Base-by-base conservation (phyloP, 331 rosid genomes). In the Stylosanthes scabra region DNA sequence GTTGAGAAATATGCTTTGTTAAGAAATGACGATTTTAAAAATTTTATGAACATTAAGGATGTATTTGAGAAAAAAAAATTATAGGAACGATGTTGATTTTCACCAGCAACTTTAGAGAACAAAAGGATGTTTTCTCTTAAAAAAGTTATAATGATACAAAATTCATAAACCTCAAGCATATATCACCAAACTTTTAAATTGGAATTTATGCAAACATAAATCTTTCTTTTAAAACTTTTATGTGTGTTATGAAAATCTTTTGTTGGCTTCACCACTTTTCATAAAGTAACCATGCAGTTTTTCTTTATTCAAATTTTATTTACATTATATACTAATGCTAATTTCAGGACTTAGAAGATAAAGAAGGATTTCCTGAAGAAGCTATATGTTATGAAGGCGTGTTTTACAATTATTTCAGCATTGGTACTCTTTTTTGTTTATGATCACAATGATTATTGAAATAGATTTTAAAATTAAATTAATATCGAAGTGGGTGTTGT, bases 331-430 rank as follows among this genome's bases (percentile, higher is more conserved):
- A 27, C 12, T 77, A n/a, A 9, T 58, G n/a, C 27, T 49, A 8
- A n/a, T 27, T 16, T 68, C 84, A 95, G 97, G 85, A 83, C 71
- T 71, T 92, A 83, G 93, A 88, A 79, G 62, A 84, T 25, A 90
- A 86, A 71, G 97, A 91, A 69, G 87, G 63, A 57, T 57, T 87
- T 42, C 83, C 98, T 14, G 88, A 90, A 83, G 78, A 87, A 80
- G 67, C 64, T 66, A 83, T 60, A 37, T 86, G 87, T 82, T 84
- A 90, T 8, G 90, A 88, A 71, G 99, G 99, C 79, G 98, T 90
- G 46, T 87, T 95, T 85, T 95, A 95, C 81, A 95, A 92, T 81
- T 95, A 95, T 84, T 92, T 87, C 72, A 95, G 99, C 74, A 84
- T 92, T 80, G 99, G 99, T 95, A 88, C 55, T 71, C 61, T 31